Evolutionary conservation across 192 early-diverging fungal species (phyloP), one percentile per base, ranked within the genome.

Genomic region (Coemansia sp.): DNA sequence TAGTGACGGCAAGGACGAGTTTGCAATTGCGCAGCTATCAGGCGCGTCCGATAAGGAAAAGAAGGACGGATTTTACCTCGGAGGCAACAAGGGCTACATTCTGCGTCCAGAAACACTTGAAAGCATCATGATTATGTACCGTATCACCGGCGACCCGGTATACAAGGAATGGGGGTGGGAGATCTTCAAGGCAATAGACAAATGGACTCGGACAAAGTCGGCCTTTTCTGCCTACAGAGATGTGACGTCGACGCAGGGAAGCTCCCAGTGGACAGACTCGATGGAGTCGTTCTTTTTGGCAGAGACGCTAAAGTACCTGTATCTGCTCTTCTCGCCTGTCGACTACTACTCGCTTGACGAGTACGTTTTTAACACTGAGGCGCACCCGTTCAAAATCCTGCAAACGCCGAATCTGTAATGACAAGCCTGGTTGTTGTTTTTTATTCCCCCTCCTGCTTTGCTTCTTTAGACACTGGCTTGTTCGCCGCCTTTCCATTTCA

Each of bases 361-460:
- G 57, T 96, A 92, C 73, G 91, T 96, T 14, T 93, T 95, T 68
- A 98, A 98, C 81, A 98, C 96, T 7, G 96, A 98, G 71, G 94
- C 94, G 0, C 96, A 98, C 85, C 93, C 96, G 36, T 83, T 93
- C 33, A 93, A 90, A 16, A 85, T 92, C 63, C 45, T 73, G 48
- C 62, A 53, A 33, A 53, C 59, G 14, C 57, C 23, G 33, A 24
- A 6, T 55, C 60, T 43, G 16, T 73, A 60, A 60, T 9, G 9
- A 39, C 16, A 21, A 11, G 36, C 18, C 18, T n/a, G 8, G 39
- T 41, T 11, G 34, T 33, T 38, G 30, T 18, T 12, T n/a, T 26
- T 30, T 62, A 24, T 24, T 45, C 30, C 30, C 30, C 30, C 30
- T 30, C 30, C 30, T 30, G 3, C 30, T 30, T 45, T 30, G 14